Conservation (phyloP, 306 rosid species). For the Ceratonia siliqua region DNA sequence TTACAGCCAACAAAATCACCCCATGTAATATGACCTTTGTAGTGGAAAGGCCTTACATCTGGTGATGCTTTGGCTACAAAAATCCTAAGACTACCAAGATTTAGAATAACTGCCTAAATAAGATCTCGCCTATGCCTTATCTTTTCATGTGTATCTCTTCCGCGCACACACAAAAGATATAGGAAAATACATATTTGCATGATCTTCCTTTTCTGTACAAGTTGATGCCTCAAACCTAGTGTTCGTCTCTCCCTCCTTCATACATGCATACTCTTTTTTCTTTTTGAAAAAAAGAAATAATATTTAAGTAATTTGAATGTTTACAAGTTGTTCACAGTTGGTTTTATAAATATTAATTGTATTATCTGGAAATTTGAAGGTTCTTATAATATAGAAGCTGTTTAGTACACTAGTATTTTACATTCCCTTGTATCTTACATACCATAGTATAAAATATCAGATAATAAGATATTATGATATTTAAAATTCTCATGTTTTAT, state of each 20-base stretch:
- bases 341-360: neutral
- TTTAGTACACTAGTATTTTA: too few relatives aligned
- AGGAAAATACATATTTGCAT: neutral
- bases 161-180: neutral
- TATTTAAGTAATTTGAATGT: slow-evolving; percentile 2
- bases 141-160: neutral
- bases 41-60: neutral
- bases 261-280: neutral
- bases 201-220: neutral
- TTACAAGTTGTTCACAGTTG: slow-evolving; percentile 15
- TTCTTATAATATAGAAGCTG: neutral
- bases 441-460: too few relatives aligned
- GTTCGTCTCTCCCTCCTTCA: neutral
- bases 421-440: too few relatives aligned
- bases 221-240: neutral
- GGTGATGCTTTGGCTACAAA: neutral
- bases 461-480: too few relatives aligned
- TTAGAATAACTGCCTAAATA: neutral
- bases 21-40: neutral
- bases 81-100: too few relatives aligned
- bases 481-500: too few relatives aligned
- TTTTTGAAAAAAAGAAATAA: too few relatives aligned
- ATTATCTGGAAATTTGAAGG: neutral
- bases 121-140: neutral
- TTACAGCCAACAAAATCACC: neutral